Base-by-base conservation (phyloP, 2,329 filamentous ascomycete species). In the Epicoccum sorghinum region DNA sequence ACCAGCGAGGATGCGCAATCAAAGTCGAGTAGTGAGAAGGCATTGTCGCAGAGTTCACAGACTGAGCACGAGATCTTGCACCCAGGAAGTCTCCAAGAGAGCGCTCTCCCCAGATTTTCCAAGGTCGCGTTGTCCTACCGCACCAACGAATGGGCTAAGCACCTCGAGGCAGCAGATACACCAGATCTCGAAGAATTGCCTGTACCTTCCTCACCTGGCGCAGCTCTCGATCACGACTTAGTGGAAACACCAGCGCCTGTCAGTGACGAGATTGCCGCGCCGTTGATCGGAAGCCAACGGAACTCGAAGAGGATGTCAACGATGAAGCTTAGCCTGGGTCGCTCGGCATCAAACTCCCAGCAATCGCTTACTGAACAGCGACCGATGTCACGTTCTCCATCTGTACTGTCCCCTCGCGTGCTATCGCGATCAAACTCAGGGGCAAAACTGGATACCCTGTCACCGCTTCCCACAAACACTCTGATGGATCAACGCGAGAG, bases 81-180 rank as follows among this genome's bases (percentile, higher is more conserved):
- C 12, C 72, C 77, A 7, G 74, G 73, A 13, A 83, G 76, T 38
- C 55, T 70, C 4, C 57, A 58, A 6, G 59, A 65, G 7, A 85
- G 86, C 3, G 81, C 81, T 9, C 81, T 96, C 8, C 90, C 81
- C n/a, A 85, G 86, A 10, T 75, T 92, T 30, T 95, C 92, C 1
- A 88, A 85, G 57, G 84, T 96, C 7, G 89, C 92, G 1, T 79
- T 91, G 71, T 90, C 89, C 0, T 96, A 95, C 69, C 86, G 93
- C 52, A 97, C 92, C 1, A 96, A 96, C 61, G 93, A 98, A 76
- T 98, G 93, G 93, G 91, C 92, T 0, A 97, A 96, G 72, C 91
- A 96, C 72, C 80, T 96, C 9, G 86, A 87, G 59, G 79, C 83
- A 37, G 92, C 93, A 6, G 93, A 97, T 13, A 77, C 79, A 4